A percentile compares a stretch with the other conserved stretches of the same genome.
Conservation (phyloP, 164 flowering plant species). For the Taxillus chinensis region DNA sequence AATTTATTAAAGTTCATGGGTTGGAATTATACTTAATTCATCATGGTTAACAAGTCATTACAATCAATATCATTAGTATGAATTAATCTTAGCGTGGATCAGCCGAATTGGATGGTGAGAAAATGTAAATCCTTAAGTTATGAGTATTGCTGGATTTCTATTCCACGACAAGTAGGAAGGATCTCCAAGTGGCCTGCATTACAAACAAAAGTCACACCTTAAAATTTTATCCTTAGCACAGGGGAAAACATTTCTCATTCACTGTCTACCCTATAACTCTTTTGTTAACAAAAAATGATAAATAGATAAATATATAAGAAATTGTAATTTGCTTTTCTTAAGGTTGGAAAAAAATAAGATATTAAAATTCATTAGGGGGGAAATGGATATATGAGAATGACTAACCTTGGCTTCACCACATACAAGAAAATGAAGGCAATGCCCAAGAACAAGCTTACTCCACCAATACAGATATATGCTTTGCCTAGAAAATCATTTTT, state of each 20-base stretch:
- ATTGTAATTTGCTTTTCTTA: not conserved
- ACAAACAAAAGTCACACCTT: constrained; percentile 5
- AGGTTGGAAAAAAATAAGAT: too few species aligned
- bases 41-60: too few species aligned
- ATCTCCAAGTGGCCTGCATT: constrained; percentile 72
- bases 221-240: not conserved
- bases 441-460: constrained; percentile 55
- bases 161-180: constrained; percentile 76
- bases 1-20: too few species aligned
- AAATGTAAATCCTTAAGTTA: constrained; percentile 12
- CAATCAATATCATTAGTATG: too few species aligned
- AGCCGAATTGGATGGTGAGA: not conserved
- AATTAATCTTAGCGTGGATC: too few species aligned
- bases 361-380: too few species aligned
- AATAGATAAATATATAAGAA: not conserved
- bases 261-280: too few species aligned
- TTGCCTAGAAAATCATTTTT: constrained; percentile 70
- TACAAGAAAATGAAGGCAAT: constrained; percentile 47
- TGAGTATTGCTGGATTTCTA: constrained; percentile 44
- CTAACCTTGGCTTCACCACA: constrained; percentile 72
- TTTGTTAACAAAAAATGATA: not conserved
- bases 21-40: too few species aligned
- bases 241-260: not conserved
- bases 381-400: constrained; percentile 1
- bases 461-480: constrained; percentile 72